phyloP scores from a whole-genome alignment of 1,139 yeast species.

The Yamadazyma oceani region DNA sequence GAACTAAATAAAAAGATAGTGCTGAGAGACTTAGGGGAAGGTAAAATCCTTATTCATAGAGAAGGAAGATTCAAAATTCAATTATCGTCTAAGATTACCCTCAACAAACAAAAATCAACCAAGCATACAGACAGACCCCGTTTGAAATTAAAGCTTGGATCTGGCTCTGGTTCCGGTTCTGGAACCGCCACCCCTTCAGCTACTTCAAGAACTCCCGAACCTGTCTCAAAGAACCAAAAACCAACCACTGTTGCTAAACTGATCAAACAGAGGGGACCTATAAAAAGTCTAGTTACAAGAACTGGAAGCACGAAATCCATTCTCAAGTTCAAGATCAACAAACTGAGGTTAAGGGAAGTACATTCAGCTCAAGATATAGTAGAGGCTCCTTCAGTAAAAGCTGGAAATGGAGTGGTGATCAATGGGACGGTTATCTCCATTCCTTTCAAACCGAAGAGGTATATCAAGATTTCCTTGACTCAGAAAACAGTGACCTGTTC shows the following conservation, averaged over 20 bases:
- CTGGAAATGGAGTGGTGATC: constrained; percentile 14
- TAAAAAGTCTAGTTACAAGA: neutral
- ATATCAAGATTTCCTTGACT: constrained; percentile 28
- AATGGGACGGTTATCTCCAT: constrained; percentile 13
- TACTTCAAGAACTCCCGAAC: neutral
- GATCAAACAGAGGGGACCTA: constrained; percentile 1
- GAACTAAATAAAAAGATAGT: constrained; percentile 59
- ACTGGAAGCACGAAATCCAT: neutral
- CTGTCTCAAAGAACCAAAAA: neutral
- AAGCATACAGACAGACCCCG: constrained; percentile 14
- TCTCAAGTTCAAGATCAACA: constrained; percentile 9
- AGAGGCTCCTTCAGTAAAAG: neutral
- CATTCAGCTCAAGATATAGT: constrained; percentile 2
- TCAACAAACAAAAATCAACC: constrained; percentile 6
- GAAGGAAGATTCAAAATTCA: constrained; percentile 50
- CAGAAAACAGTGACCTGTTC: constrained; percentile 18
- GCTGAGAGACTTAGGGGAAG: constrained; percentile 51
- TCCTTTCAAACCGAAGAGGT: constrained; percentile 16
- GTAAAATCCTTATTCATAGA: constrained; percentile 42
- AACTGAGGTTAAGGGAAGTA: constrained; percentile 3
- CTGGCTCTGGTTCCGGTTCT: constrained; percentile 4
- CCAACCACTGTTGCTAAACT: neutral
- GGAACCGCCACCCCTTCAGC: constrained; percentile 3
- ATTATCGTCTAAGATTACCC: constrained; percentile 23
- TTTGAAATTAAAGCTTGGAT: constrained; percentile 22